phyloP scores from a whole-genome alignment of 352 stramenopile species.

The Phytophthora syringae region DNA sequence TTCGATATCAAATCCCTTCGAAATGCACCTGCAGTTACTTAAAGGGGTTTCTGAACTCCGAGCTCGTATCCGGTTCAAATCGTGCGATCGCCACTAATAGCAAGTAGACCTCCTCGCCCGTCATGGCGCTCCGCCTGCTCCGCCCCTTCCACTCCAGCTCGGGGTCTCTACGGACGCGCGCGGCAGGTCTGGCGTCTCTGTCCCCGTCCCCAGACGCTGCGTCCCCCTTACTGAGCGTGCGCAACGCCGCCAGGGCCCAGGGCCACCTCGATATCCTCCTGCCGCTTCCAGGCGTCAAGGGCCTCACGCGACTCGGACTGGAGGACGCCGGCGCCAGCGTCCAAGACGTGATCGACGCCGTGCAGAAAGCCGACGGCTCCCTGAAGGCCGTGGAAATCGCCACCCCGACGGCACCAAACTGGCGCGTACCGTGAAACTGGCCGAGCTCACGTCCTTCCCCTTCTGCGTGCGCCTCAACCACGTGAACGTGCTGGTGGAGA shows the following conservation, averaged over 20 bases:
- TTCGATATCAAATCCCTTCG: too few species aligned
- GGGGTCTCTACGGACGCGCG: slow-evolving; percentile 14
- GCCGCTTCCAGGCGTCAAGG: slow-evolving; percentile 59
- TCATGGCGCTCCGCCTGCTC: too few species aligned
- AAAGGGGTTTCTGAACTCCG: too few species aligned
- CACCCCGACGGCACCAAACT: slow-evolving; percentile 73
- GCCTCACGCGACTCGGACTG: slow-evolving; percentile 58
- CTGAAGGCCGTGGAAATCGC: slow-evolving; percentile 75
- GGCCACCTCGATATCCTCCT: slow-evolving; percentile 65
- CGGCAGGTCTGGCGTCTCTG: background rate
- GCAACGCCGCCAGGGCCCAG: slow-evolving; percentile 42
- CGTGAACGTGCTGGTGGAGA: slow-evolving; percentile 63
- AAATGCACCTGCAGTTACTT: too few species aligned
- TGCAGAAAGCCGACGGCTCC: slow-evolving; percentile 55
- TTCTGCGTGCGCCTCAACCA: slow-evolving; percentile 81
- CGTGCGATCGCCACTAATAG: too few species aligned
- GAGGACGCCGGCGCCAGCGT: slow-evolving; percentile 49
- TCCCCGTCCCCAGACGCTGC: too few species aligned
- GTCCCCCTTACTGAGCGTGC: slow-evolving; percentile 30
- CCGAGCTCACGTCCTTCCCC: slow-evolving; percentile 65
- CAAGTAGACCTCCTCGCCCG: too few species aligned
- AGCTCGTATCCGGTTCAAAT: too few species aligned
- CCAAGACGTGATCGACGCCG: slow-evolving; percentile 56
- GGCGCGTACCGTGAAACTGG: slow-evolving; percentile 66
- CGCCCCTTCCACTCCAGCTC: slow-evolving; percentile 30